phyloP scores from a whole-genome alignment of 225 moss, liverwort and hornwort genomes.

The Pleurozium schreberi region DNA sequence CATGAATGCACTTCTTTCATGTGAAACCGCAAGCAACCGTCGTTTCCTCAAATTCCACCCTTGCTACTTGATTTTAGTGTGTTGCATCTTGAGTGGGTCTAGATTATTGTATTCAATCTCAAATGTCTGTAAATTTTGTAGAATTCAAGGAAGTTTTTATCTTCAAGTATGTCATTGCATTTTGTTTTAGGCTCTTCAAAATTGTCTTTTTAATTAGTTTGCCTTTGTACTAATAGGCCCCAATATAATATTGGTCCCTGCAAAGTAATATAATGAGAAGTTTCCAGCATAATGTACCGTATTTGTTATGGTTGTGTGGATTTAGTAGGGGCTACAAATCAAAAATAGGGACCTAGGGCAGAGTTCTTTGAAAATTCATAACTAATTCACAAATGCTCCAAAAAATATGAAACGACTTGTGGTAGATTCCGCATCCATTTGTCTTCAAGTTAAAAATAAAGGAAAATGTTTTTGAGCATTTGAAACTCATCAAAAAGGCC shows the following conservation, averaged over 20 bases:
- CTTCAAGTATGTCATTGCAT: not conserved
- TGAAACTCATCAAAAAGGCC: too few relatives aligned
- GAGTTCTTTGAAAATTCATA: too few relatives aligned
- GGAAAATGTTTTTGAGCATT: too few relatives aligned
- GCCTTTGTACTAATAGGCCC: not conserved
- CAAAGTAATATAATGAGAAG: not conserved
- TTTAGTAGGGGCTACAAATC: too few relatives aligned
- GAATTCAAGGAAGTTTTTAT: not conserved
- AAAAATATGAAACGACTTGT: too few relatives aligned
- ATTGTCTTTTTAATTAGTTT: too few relatives aligned
- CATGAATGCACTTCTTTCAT: not conserved
- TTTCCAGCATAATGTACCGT: rapidly evolving
- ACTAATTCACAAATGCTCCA: too few relatives aligned
- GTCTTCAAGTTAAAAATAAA: too few relatives aligned
- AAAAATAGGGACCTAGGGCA: too few relatives aligned
- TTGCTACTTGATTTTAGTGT: not conserved
- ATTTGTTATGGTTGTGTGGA: rapidly evolving
- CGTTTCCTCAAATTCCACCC: not conserved
- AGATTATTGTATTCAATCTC: not conserved
- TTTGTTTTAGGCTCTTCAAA: not conserved
- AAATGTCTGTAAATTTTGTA: not conserved
- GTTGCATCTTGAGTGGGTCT: not conserved
- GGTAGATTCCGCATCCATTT: too few relatives aligned
- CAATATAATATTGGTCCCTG: rapidly evolving
- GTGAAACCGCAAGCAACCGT: slow-evolving; percentile 12